Percentiles rank a stretch among this genome's conserved stretches.
Evolutionary conservation across 106 monocot genomes (phyloP).

Genomic region (Hemerocallis citrina): DNA sequence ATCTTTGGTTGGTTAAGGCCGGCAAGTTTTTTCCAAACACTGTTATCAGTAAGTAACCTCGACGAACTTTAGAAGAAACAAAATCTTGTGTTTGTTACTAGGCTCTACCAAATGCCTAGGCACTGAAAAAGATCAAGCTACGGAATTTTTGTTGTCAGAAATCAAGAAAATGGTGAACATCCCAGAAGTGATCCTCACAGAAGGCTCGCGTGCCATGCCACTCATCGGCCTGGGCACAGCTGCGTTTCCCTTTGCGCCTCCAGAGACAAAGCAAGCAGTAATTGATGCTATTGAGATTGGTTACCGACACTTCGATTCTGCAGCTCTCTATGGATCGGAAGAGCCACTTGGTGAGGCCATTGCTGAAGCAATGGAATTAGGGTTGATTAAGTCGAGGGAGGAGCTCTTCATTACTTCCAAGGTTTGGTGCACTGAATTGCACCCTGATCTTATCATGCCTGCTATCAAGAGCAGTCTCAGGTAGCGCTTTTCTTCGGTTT

Average conservation of each 20-base stretch:
- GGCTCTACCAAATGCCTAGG: no score
- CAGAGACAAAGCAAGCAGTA: neutral
- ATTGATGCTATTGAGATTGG: slow-evolving; percentile 18
- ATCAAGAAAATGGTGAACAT: no score
- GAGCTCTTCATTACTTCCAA: slow-evolving; percentile 60
- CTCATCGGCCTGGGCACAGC: slow-evolving; percentile 33
- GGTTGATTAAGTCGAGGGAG: slow-evolving; percentile 18
- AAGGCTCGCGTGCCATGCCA: no score
- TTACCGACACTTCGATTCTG: slow-evolving; percentile 54
- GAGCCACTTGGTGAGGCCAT: slow-evolving; percentile 40
- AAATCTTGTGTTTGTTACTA: no score
- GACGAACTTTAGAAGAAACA: no score
- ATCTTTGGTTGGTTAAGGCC: no score
- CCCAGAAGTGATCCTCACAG: no score
- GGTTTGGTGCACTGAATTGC: slow-evolving; percentile 26
- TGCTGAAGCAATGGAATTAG: slow-evolving; percentile 14
- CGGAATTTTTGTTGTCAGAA: no score
- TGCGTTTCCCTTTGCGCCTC: neutral
- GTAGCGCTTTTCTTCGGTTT: neutral
- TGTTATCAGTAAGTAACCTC: no score
- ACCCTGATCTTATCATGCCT: slow-evolving; percentile 37
- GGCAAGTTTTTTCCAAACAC: no score
- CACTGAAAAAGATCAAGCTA: no score
- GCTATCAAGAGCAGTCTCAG: slow-evolving; percentile 18
- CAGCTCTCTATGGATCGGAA: slow-evolving; percentile 28